Evolutionary conservation across 2,329 filamentous ascomycete species (phyloP).

Genomic region (Aspergillus sp.): DNA sequence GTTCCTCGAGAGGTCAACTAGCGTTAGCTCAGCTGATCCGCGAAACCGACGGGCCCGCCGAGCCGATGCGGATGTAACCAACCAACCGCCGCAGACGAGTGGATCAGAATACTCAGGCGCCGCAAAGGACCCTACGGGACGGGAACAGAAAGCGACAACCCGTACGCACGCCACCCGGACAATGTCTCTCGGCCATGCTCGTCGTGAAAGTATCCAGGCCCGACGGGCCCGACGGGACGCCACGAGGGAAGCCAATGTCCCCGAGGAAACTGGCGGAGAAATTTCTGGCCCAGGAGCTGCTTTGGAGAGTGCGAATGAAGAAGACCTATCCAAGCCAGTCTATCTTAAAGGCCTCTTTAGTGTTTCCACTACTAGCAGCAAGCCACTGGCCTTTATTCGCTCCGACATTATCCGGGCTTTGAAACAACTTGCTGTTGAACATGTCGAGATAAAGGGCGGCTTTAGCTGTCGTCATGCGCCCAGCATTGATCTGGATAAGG

Average conservation of each 20-base stretch:
- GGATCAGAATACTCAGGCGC: slow-evolving; percentile 68
- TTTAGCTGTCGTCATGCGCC: slow-evolving; percentile 87
- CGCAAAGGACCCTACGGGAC: slow-evolving; percentile 45
- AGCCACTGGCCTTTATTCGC: slow-evolving; percentile 81
- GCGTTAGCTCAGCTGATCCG: slow-evolving; percentile 85
- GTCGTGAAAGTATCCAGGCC: slow-evolving; percentile 88
- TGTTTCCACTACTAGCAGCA: slow-evolving; percentile 92
- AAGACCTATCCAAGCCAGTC: slow-evolving; percentile 82
- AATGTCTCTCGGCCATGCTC: slow-evolving; percentile 84
- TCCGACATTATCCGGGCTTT: slow-evolving; percentile 88
- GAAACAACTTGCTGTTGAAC: slow-evolving; percentile 84
- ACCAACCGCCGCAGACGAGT: slow-evolving; percentile 71
- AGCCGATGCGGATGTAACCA: slow-evolving; percentile 54
- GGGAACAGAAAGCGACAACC: slow-evolving; percentile 53
- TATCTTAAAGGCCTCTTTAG: slow-evolving; percentile 96
- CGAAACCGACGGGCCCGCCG: slow-evolving; percentile 61
- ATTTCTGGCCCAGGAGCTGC: slow-evolving; percentile 57
- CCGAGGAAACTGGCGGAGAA: slow-evolving; percentile 87
- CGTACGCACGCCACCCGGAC: slow-evolving; percentile 69
- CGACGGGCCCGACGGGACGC: slow-evolving; percentile 74
- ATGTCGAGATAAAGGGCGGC: slow-evolving; percentile 86
- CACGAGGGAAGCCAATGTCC: slow-evolving; percentile 72
- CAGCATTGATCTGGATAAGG: slow-evolving; percentile 81
- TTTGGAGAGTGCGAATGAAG: slow-evolving; percentile 52
- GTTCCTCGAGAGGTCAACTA: slow-evolving; percentile 80